These are phyloP conservation scores for Termitomyces sp. DNA, from an alignment of 768 basidiomycete species.

Conservation along the genomic window DNA sequence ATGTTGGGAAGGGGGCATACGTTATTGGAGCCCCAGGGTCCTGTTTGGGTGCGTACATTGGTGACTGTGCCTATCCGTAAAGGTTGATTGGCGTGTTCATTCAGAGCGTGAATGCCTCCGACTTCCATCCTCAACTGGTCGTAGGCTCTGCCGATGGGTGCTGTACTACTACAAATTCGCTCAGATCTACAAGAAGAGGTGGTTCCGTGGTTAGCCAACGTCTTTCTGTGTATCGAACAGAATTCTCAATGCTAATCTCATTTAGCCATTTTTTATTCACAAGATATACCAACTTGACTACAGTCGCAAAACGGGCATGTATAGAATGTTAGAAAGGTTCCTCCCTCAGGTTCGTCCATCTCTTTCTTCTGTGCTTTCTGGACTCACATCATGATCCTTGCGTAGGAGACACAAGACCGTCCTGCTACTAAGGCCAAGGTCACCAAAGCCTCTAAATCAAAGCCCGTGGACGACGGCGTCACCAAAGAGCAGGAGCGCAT, in stretches of 20 bases:
- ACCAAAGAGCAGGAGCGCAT: conserved; percentile 21
- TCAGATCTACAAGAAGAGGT: conserved; percentile 65
- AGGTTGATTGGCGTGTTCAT: background rate
- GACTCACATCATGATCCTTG: background rate
- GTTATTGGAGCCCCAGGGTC: conserved; percentile 70
- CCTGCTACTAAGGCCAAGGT: conserved; percentile 41
- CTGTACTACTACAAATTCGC: conserved; percentile 68
- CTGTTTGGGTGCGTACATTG: conserved; percentile 71
- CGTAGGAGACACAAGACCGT: conserved; percentile 18
- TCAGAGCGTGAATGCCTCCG: conserved; percentile 71
- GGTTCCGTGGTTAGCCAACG: conserved; percentile 58
- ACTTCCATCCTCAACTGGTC: conserved; percentile 85
- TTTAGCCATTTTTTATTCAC: conserved; percentile 72
- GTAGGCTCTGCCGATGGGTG: conserved; percentile 83
- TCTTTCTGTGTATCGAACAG: background rate
- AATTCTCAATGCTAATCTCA: background rate
- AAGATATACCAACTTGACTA: conserved; percentile 88
- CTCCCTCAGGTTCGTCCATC: conserved; percentile 55
- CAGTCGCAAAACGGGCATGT: conserved; percentile 68
- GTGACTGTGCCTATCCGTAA: background rate
- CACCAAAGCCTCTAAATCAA: conserved; percentile 39
- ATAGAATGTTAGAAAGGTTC: conserved; percentile 86
- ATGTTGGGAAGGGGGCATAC: conserved; percentile 73
- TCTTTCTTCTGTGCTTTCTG: background rate
- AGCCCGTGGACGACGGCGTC: conserved; percentile 27